Base-by-base conservation (phyloP, 2,329 filamentous ascomycete genomes). In the Fusarium oxysporum region DNA sequence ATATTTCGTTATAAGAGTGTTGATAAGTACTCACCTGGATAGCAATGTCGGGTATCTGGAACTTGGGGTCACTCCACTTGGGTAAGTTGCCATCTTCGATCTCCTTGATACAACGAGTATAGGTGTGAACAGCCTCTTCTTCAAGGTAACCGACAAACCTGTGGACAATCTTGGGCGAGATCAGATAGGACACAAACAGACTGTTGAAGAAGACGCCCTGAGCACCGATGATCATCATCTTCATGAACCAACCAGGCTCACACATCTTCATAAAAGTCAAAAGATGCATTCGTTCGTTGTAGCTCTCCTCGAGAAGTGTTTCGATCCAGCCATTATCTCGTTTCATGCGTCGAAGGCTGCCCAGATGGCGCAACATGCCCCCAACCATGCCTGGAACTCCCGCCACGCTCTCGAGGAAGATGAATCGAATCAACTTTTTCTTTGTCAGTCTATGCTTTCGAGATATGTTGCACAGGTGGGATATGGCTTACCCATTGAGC, bases 261-360 rank as follows among this genome's bases (percentile, higher is more conserved):
- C 92, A 93, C 88, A 97, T 93, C 83, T 97, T 97, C 82, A 99
- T 91, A 82, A 98, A 98, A 0, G 93, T 96, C 35, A 97, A 85
- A 3, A 97, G 89, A 78, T 97, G 94, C 95, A 98, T 98, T 32
- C 95, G 88, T 82, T 97, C 95, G 81, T 97, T 97, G 83, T 94
- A 97, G 71, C 92, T 93, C 84, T 97, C 94, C 81, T 97, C 94
- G 3, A 97, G 88, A 13, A 97, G 86, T 1, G 93, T 96, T 83
- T 97, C 95, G 80, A 99, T 98, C 94, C 93, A 98, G 78, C 96
- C 96, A 77, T 98, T 97, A 81, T 98, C 96, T 62, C 96, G 87
- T 86, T 94, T 95, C 87, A 98, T 92, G 33, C 92, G 89, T 48
- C 96, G 88, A 78, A 98, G 88, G 73, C 92, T 95, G 79, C 92